These are phyloP conservation scores for Basidiobolus meristosporus DNA, from an alignment of 371 early-diverging fungal species.

Conservation along the genomic window DNA sequence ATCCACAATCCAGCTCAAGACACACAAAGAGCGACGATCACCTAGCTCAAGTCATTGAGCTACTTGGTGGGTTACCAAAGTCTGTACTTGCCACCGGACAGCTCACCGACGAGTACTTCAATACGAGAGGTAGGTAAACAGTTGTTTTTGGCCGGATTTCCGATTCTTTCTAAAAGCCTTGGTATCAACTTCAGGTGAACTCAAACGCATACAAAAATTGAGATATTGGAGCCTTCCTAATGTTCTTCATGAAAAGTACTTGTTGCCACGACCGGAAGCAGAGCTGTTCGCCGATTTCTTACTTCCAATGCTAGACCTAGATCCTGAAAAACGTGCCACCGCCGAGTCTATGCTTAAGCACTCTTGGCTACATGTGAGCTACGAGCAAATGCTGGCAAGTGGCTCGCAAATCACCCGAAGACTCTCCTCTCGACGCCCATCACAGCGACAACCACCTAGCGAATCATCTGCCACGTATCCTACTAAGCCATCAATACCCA, in stretches of 20 bases:
- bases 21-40: slow-evolving; percentile 93
- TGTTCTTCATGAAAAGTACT: slow-evolving; percentile 70
- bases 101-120: slow-evolving; percentile 59
- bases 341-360: slow-evolving; percentile 34
- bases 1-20: slow-evolving; percentile 62
- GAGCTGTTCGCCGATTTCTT: slow-evolving; percentile 40
- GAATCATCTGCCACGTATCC: too few relatives aligned
- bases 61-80: slow-evolving; percentile 67
- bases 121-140: slow-evolving; percentile 37
- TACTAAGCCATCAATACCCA: too few relatives aligned
- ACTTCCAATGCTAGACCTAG: slow-evolving; percentile 55
- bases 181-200: slow-evolving; percentile 20
- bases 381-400: too few relatives aligned
- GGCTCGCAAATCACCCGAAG: too few relatives aligned
- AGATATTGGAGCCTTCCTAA: slow-evolving; percentile 63
- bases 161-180: not conserved
- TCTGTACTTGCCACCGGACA: slow-evolving; percentile 50
- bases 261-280: slow-evolving; percentile 26
- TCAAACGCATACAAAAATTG: slow-evolving; percentile 69
- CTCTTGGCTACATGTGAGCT: too few relatives aligned
- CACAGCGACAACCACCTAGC: too few relatives aligned
- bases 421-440: too few relatives aligned
- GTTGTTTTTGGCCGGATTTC: too few relatives aligned
- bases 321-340: slow-evolving; percentile 31
- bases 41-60: slow-evolving; percentile 87